A percentile compares a stretch with the other conserved stretches of the same genome.
phyloP scores from a whole-genome alignment of 345 rosid species.

The Erucastrum elatum region DNA sequence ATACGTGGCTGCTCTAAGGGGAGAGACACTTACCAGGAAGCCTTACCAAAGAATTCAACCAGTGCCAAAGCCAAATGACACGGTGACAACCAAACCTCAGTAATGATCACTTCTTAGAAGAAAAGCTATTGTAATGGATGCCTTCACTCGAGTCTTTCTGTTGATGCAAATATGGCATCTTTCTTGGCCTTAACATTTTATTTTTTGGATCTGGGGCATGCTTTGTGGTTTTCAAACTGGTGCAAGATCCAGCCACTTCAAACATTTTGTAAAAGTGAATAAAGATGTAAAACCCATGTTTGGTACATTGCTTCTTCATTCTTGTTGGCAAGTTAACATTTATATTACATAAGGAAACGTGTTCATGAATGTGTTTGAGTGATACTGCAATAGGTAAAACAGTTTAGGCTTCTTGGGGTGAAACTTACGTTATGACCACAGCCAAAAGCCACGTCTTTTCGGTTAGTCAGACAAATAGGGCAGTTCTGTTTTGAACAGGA shows the following conservation, averaged over 20 bases:
- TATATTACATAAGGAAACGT: background rate
- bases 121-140: background rate
- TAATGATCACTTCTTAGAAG: slow-evolving; percentile 1
- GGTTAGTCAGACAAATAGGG: slow-evolving; percentile 65
- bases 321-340: slow-evolving; percentile 19
- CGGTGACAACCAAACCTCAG: slow-evolving; percentile 35
- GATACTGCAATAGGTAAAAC: background rate
- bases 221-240: slow-evolving; percentile 22
- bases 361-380: background rate
- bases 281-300: slow-evolving; percentile 27
- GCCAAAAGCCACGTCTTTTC: slow-evolving; percentile 60
- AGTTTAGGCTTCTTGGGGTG: background rate
- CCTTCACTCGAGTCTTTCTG: background rate
- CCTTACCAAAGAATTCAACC: slow-evolving; percentile 83
- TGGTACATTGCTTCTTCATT: background rate
- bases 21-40: slow-evolving; percentile 86
- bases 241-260: slow-evolving; percentile 16
- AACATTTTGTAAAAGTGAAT: slow-evolving; percentile 18
- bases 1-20: slow-evolving; percentile 83
- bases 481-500: slow-evolving; percentile 44
- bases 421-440: slow-evolving; percentile 79
- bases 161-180: background rate
- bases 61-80: slow-evolving; percentile 42
- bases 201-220: background rate
- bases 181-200: background rate